These are phyloP conservation scores for Hanseniaspora singularis DNA, from an alignment of 805 yeast species.

Conservation along the genomic window DNA sequence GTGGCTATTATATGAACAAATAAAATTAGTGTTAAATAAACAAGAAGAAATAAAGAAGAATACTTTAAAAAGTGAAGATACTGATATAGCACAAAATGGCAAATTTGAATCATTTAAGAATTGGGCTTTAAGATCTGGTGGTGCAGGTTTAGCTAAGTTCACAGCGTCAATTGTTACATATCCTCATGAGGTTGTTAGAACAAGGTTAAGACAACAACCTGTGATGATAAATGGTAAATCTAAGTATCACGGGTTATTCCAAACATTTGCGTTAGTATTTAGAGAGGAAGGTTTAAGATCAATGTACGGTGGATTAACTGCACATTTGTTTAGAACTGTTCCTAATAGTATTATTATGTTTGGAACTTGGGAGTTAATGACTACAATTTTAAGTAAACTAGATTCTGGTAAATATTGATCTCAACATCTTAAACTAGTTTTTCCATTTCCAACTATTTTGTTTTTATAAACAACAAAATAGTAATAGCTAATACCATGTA, in stretches of 20 bases:
- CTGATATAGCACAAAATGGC: too few relatives aligned
- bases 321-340: slow-evolving; percentile 90
- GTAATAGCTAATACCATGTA: neutral
- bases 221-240: slow-evolving; percentile 56
- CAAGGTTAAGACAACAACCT: slow-evolving; percentile 92
- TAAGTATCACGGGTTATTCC: slow-evolving; percentile 80
- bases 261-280: slow-evolving; percentile 72
- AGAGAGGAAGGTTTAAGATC: slow-evolving; percentile 87
- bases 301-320: slow-evolving; percentile 95
- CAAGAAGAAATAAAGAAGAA: slow-evolving; percentile 16
- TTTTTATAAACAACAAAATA: too few relatives aligned
- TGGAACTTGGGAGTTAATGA: slow-evolving; percentile 93
- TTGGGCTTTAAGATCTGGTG: slow-evolving; percentile 94
- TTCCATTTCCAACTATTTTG: too few relatives aligned
- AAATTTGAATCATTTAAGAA: slow-evolving; percentile 57
- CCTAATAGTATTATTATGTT: slow-evolving; percentile 98
- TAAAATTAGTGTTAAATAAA: slow-evolving; percentile 61
- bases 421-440: neutral
- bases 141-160: slow-evolving; percentile 94
- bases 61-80: slow-evolving; percentile 27
- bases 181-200: slow-evolving; percentile 95
- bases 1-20: slow-evolving; percentile 94
- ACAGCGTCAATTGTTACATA: slow-evolving; percentile 85
- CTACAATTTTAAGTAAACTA: slow-evolving; percentile 38
- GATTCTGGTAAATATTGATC: too few relatives aligned